A percentile compares a stretch with the other conserved stretches of the same genome.
Evolutionary conservation across 192 early-diverging fungal species (phyloP).

Genomic region (Pecoramyces ruminantium): DNA sequence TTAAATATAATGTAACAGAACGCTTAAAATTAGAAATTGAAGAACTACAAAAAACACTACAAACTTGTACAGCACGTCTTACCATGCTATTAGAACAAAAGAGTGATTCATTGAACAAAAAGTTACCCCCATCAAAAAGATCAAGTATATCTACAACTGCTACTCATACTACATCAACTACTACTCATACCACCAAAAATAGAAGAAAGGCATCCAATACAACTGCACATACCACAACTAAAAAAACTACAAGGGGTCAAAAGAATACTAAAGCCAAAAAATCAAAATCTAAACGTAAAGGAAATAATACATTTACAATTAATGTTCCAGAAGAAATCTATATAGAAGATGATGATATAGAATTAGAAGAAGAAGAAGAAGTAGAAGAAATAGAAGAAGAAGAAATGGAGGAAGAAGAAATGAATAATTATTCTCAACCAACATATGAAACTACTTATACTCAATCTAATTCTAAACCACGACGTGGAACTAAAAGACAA

Average conservation of each 20-base stretch:
- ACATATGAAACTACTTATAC: too few relatives aligned
- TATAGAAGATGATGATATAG: too few relatives aligned
- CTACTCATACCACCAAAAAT: background rate
- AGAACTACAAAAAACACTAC: background rate
- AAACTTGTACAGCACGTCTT: background rate
- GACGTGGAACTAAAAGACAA: too few relatives aligned
- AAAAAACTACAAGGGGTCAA: background rate
- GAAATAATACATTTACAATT: background rate
- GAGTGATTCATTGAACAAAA: background rate
- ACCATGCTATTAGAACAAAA: background rate
- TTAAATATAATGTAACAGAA: background rate
- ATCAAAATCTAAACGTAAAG: background rate
- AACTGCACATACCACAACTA: background rate
- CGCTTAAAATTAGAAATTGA: background rate
- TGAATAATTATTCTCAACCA: too few relatives aligned
- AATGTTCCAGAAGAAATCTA: background rate
- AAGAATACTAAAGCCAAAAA: background rate
- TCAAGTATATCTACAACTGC: background rate
- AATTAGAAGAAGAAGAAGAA: too few relatives aligned
- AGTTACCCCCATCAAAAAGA: background rate
- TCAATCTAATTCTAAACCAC: too few relatives aligned
- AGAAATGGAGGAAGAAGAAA: too few relatives aligned
- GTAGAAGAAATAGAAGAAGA: too few relatives aligned
- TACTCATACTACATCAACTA: background rate
- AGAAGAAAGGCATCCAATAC: background rate